Base-by-base conservation (phyloP, 306 rosid species). In the Carpinus fangiana region DNA sequence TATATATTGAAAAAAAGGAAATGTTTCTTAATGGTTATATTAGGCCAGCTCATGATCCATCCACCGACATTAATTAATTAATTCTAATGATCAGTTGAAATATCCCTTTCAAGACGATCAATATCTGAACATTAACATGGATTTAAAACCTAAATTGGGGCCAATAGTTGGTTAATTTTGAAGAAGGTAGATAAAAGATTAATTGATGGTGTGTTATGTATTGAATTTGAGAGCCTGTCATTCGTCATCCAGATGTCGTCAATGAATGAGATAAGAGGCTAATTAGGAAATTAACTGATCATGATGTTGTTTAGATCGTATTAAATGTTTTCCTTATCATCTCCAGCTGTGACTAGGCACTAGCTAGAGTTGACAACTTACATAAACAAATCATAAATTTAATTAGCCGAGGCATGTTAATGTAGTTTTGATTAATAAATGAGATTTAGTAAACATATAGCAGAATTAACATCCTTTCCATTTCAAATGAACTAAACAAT, bases 201-300 rank as follows among this genome's bases (percentile, higher is more conserved):
- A 23, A 62, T 9, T 23, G 69, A 14, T 6, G 20, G 18, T 12
- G 68, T 31, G 28, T 31, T 13, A 16, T 62, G 6, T 17, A 13
- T 61, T 6, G 70, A 66, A 66, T 38, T 80, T 47, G 21, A 21
- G 79, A 34, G 70, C 34, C 7, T 5, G 12, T 46, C 4, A 8
- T 18, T 36, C 10, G 12, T 16, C 65, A 69, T 74, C 76, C 45
- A 80, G 73, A 75, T 75, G 64, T 46, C 67, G 14, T 71, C 67
- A 43, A 3, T 52, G 1, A 16, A 36, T 31, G 34, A 62, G 36
- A 43, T 21, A 48, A 17, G 56, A 43, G 51, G 20, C 12, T 38
- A 38, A 5, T 53, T 62, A 4, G 31, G 45, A 75, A 69, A 26
- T 18, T 47, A 9, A 28, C 66, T 31, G 34, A 31, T 31, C 34